Evolutionary conservation across 208 protist species (phyloP).

Genomic region (Trypanosoma vivax): DNA sequence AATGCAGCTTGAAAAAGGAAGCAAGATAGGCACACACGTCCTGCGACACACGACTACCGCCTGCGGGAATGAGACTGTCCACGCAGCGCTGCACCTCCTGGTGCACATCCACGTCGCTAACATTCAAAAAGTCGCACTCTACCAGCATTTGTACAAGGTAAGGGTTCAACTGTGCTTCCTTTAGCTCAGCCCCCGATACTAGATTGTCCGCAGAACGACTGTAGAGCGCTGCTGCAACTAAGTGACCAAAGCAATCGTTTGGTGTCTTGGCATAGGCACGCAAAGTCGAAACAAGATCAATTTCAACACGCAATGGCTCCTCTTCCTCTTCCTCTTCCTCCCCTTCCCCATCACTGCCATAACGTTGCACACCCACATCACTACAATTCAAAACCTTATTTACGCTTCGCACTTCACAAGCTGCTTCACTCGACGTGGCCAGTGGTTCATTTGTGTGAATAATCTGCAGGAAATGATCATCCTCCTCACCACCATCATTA

Average conservation of each 20-base stretch:
- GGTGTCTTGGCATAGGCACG: slow-evolving; percentile 54
- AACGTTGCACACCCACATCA: not conserved
- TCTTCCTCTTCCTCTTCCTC: slow-evolving; percentile 26
- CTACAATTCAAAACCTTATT: not conserved
- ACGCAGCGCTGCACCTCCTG: slow-evolving; percentile 55
- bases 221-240: slow-evolving; percentile 71
- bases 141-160: slow-evolving; percentile 71
- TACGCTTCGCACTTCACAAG: no score
- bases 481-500: not conserved
- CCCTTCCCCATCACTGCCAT: slow-evolving; percentile 22
- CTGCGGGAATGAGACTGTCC: slow-evolving; percentile 35
- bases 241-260: slow-evolving; percentile 63
- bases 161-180: slow-evolving; percentile 47
- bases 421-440: not conserved
- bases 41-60: slow-evolving; percentile 28
- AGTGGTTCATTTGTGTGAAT: not conserved
- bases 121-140: slow-evolving; percentile 37
- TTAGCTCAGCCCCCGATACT: slow-evolving; percentile 58
- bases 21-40: slow-evolving; percentile 63
- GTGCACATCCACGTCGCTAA: slow-evolving; percentile 39
- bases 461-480: slow-evolving; percentile 3
- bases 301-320: slow-evolving; percentile 35
- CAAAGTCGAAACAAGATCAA: slow-evolving; percentile 65
- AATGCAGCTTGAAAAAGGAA: slow-evolving; percentile 50
- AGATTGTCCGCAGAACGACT: slow-evolving; percentile 40